Base-by-base conservation (phyloP, 225 moss, liverwort and hornwort genomes). In the Ulota crispa region DNA sequence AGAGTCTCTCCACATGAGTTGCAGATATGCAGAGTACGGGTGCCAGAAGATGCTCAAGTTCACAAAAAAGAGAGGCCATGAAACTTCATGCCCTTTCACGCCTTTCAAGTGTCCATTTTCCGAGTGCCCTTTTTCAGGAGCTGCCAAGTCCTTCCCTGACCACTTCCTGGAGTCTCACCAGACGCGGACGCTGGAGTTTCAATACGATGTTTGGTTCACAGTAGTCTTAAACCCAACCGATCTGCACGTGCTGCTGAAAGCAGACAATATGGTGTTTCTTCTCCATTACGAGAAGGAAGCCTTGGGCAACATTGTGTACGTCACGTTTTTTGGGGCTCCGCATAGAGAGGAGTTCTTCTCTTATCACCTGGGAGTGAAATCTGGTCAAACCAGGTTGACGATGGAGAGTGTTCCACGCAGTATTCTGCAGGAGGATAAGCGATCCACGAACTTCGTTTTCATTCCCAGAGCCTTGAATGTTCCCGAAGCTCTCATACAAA, bases 1-100 rank as follows among this genome's bases (percentile, higher is more conserved):
- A 0, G 94, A 94, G 59, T 91, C 91, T 2, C 89, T 94, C 12
- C 88, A 90, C 69, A 87, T 92, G 91, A 89, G 89, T 70, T 94
- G 94, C 82, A 84, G 83, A 72, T 86, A 93, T 42, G 90, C 90
- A 7, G 93, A 90, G 39, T 84, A 82, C 4, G 94, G 94, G 10
- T 94, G 94, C 83, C 67, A 56, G n/a, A 90, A 85, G 81, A 89
- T 94, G 93, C 82, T 91, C 68, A 88, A 91, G 54, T 93, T 93
- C 50, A 83, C 90, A 0, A 86, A 87, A 75, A 93, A 89, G 79
- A 73, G 88, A 60, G 78, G 68, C 55, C 94, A 94, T 9, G 93
- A 94, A 83, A 68, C 82, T n/a, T 70, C 83, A 1, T 94, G 94
- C 53, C 70, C 81, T 3, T 90, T 36, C 70, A 82, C 87, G 6